phyloP scores from a whole-genome alignment of 306 rosid genomes.

The Acacia confusa region DNA sequence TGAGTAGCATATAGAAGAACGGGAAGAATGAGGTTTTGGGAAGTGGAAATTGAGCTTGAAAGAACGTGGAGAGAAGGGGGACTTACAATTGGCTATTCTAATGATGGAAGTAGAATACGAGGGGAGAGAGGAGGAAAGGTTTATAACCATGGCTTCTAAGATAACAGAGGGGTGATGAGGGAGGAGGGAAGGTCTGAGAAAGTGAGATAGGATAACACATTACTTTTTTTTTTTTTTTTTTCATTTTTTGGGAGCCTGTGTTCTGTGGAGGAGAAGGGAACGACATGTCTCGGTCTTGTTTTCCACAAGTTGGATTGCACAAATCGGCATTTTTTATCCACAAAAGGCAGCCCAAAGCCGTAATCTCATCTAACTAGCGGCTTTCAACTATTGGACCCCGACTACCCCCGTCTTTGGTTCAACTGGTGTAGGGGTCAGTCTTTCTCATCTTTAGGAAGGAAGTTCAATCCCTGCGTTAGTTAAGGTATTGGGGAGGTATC shows the following conservation, averaged over 20 bases:
- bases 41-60: constrained; percentile 57
- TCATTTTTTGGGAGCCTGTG: constrained; percentile 49
- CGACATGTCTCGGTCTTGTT: constrained; percentile 38
- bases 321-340: neutral
- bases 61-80: constrained; percentile 49
- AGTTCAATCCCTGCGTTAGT: too few relatives aligned
- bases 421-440: too few relatives aligned
- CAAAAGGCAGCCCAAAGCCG: neutral
- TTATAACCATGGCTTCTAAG: constrained; percentile 63
- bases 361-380: neutral
- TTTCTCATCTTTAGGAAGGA: too few relatives aligned
- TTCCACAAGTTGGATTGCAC: constrained; percentile 34
- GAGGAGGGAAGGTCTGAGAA: constrained; percentile 38
- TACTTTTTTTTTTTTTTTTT: neutral
- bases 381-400: too few relatives aligned
- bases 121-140: constrained; percentile 64
- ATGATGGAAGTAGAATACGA: constrained; percentile 51
- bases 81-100: constrained; percentile 49
- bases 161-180: constrained; percentile 19
- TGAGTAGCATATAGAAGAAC: constrained; percentile 36
- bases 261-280: constrained; percentile 79
- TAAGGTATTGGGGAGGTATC: too few relatives aligned
- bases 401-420: too few relatives aligned
- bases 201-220: constrained; percentile 62
- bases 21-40: constrained; percentile 47